Conservation (phyloP, 768 basidiomycete genomes). For the Paxillus ammoniavirescens region DNA sequence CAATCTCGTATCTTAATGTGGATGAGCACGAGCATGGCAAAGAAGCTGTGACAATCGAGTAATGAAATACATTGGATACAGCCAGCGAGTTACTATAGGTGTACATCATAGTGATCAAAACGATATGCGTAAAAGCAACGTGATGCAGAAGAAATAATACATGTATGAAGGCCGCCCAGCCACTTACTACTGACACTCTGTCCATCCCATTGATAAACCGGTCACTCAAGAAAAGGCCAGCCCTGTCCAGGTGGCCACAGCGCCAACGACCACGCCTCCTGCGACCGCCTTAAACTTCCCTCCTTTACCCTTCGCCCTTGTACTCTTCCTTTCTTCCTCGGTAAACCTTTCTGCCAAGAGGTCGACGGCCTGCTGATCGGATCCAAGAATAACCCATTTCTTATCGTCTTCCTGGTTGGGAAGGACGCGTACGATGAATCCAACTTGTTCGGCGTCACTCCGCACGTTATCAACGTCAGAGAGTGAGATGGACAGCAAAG, state of each 20-base stretch:
- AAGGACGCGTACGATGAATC: slow-evolving; percentile 44
- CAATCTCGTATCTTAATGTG: no score
- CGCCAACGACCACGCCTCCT: slow-evolving; percentile 59
- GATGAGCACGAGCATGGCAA: no score
- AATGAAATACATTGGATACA: no score
- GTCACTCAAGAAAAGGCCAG: slow-evolving; percentile 47
- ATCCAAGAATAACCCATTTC: slow-evolving; percentile 53
- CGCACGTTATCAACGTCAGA: slow-evolving; percentile 42
- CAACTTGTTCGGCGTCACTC: slow-evolving; percentile 39
- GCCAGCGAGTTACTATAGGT: no score
- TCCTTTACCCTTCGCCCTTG: slow-evolving; percentile 13
- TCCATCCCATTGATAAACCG: not conserved
- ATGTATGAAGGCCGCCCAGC: not conserved
- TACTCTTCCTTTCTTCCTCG: slow-evolving; percentile 29
- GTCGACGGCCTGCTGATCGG: slow-evolving; percentile 46
- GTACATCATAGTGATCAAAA: no score
- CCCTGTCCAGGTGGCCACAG: slow-evolving; percentile 58
- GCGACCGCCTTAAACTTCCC: slow-evolving; percentile 45
- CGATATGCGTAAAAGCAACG: no score
- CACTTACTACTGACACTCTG: no score
- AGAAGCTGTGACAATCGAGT: no score
- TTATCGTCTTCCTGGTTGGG: slow-evolving; percentile 27
- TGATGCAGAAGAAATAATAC: not conserved
- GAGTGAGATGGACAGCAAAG: slow-evolving; percentile 47
- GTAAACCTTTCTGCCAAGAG: slow-evolving; percentile 24